Evolutionary conservation across 1,284 basidiomycete species (phyloP), one percentile per base, ranked within the genome.

Genomic region (Flammula alnicola): DNA sequence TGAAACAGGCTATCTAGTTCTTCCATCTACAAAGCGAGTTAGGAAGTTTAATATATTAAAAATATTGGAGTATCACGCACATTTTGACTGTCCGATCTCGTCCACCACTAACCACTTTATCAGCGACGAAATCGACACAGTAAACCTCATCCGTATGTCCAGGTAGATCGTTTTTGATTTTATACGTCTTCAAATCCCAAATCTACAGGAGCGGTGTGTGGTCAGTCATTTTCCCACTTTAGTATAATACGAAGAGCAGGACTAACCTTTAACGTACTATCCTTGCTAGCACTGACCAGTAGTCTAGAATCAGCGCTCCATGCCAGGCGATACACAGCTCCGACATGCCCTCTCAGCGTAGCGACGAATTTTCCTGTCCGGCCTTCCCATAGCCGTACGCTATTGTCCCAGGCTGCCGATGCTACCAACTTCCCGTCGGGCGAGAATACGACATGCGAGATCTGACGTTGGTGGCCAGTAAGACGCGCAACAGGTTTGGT

Each of bases 141-240:
- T 98, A 98, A 20, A 99, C 96, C 68, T 99, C 97, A 63, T 99
- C 96, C 0, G 90, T 91, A 65, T 99, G 97, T 3, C 96, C 97
- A 0, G 95, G 93, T 19, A 99, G 80, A 68, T 99, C 96, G 3
- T 83, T 86, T 63, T 93, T 88, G 58, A 98, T 87, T 71, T 97
- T 97, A 71, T 92, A 93, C 12, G 93, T 95, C 68, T 93, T 94
- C 52, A 97, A 76, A 67, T 96, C 91, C 95, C 95, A 97, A 23
- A 97, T 86, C 93, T 94, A 59, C 5, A 42, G 29, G 11, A 37
- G 22, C 33, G 36, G 11, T 26, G 16, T 29, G 16, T 32, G n/a
- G 25, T 5, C 5, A 17, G n/a, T 40, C 11, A 33, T n/a, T n/a
- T n/a, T n/a, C n/a, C n/a, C n/a, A n/a, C n/a, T n/a, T n/a, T n/a